Base-by-base conservation (phyloP, 2,329 filamentous ascomycete genomes). In the Curvularia lunata region DNA sequence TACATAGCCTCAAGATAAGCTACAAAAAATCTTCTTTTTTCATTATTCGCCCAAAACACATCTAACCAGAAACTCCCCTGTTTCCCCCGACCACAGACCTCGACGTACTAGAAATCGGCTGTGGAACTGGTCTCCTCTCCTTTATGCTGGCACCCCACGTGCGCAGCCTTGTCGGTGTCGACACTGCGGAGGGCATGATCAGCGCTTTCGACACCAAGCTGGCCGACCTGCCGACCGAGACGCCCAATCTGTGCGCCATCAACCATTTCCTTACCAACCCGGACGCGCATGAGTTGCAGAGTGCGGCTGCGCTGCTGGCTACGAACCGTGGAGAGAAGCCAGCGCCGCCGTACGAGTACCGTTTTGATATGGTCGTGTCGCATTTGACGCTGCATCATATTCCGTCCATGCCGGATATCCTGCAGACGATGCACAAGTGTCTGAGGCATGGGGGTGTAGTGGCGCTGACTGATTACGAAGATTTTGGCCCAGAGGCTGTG, bases 361-460 rank as follows among this genome's bases (percentile, higher is more conserved):
- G 73, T 0, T 86, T 83, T 63, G 82, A 86, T 64, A 75, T 86
- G 0, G 75, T 84, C 47, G 76, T 82, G 1, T 81, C 78, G 18
- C 84, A 86, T 66, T 72, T 86, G 10, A 83, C 84, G 2, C 75
- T 86, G 13, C 84, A 86, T 65, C 85, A 87, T 70, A 81, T 86
- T 19, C 76, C 80, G 0, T 78, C 80, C 42, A 69, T 85, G 6
- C 59, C 67, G 1, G 56, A 67, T 0, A 73, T 85, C 1, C 71
- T 86, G 21, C 57, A 49, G 4, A 82, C 80, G 1, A 78, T 86
- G 68, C 70, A 78, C 25, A 80, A 77, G 5, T 82, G 80, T 38
- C 71, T 86, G 42, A 79, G 75, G 52, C 69, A 76, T 0, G 83
- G 82, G 0, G 85, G 83, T 0, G 64, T 70, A 50, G 75, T 85